Percentiles rank a stretch among this genome's conserved stretches.
Conservation (phyloP, 441 rosid genomes). For the Theobroma grandiflorum region DNA sequence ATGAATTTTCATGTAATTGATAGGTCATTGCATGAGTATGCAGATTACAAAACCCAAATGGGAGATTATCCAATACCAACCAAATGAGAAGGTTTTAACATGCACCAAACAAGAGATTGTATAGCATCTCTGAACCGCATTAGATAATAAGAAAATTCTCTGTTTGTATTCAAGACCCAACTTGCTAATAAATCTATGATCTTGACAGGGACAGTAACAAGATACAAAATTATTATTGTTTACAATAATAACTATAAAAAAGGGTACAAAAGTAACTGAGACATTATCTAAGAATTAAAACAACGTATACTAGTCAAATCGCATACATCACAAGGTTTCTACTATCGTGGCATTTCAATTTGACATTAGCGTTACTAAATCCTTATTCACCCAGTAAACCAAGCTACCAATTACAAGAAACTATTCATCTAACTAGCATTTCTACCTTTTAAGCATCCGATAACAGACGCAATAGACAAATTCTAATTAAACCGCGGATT, state of each 20-base stretch:
- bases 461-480: neutral
- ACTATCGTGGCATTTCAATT: neutral
- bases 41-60: neutral
- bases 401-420: conserved; percentile 9
- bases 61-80: neutral
- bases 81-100: conserved; percentile 4
- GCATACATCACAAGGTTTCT: neutral
- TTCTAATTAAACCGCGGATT: neutral
- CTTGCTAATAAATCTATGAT: conserved; percentile 15
- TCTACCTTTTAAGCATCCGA: neutral
- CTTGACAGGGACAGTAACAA: neutral
- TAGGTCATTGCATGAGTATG: neutral
- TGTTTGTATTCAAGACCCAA: neutral
- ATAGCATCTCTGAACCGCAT: conserved; percentile 1
- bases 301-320: neutral
- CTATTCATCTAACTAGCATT: neutral
- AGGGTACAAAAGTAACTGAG: neutral
- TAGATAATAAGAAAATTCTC: neutral
- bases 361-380: neutral
- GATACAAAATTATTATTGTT: neutral
- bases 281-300: neutral
- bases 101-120: conserved; percentile 10
- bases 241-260: neutral
- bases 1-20: neutral
- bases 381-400: neutral